phyloP scores from a whole-genome alignment of 2,329 filamentous ascomycete genomes.

The Talaromyces sp. region DNA sequence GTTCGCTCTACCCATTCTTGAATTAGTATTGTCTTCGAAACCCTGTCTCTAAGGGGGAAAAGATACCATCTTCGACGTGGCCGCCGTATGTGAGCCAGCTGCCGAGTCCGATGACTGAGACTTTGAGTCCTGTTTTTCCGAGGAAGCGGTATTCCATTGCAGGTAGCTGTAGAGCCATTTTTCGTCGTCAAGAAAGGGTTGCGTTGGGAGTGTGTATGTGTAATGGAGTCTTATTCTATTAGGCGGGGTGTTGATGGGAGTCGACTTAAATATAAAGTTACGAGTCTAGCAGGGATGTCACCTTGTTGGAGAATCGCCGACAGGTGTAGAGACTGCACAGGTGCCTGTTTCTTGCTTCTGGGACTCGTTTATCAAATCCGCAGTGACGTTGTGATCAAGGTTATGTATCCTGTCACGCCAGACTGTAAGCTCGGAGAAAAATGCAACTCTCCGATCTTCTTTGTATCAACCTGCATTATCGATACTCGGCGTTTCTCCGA shows the following conservation, averaged over 20 bases:
- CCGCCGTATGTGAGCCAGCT: constrained; percentile 67
- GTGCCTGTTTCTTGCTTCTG: not conserved
- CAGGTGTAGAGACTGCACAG: not conserved
- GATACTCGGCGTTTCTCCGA: not conserved
- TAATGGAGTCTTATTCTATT: not conserved
- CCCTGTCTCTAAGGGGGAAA: not conserved
- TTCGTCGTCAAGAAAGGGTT: not conserved
- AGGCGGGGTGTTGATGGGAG: not conserved
- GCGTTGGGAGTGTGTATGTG: not conserved
- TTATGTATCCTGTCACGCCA: not conserved
- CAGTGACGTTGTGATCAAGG: not conserved
- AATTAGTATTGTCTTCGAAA: not conserved
- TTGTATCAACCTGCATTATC: not conserved
- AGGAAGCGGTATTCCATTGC: constrained; percentile 68
- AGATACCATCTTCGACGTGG: constrained; percentile 63
- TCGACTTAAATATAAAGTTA: not conserved
- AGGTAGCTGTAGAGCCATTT: not conserved
- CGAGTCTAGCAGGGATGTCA: not conserved
- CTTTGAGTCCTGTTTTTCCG: constrained; percentile 64
- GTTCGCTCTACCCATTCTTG: constrained; percentile 25
- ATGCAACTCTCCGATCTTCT: not conserved
- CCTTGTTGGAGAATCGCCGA: not conserved
- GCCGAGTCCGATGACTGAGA: constrained; percentile 67
- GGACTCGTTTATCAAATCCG: not conserved
- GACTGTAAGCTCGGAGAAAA: not conserved